Base-by-base conservation (phyloP, 192 early-diverging fungal genomes). In the Backusella westeae region DNA sequence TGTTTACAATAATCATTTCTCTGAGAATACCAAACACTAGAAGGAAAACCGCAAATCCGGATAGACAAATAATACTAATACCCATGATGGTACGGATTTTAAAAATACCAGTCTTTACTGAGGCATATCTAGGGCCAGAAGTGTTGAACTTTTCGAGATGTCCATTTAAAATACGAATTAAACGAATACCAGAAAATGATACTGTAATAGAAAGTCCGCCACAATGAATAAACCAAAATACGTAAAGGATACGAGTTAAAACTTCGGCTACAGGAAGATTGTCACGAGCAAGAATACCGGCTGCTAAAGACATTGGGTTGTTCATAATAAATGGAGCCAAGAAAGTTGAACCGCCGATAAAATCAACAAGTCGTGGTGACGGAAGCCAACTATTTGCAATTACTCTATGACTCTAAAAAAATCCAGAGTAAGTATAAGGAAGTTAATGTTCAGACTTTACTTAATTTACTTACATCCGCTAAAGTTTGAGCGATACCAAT, bases 151-250 rank as follows among this genome's bases (percentile, higher is more conserved):
- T 76, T 12, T 49, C 66, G 1, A 80, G 19, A 59, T 80, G 75
- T 5, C 21, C 53, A 7, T 67, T 73, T 34, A 80, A 59, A 23
- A 80, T 59, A 29, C 23, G 21, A 17, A 76, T 68, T 6, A 80
- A 63, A 3, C 79, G 75, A 34, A 21, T 26, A 26, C 79, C 79
- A 63, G 75, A 63, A 17, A 65, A 73, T 9, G 67, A 34, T 0
- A 80, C 79, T 10, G 79, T 32, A 34, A 67, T 21, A 23, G 65
- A 49, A 5, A 80, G 32, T 49, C 32, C 26, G 2, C 52, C 49
- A 35, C 75, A 76, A 69, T 80, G 75, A 34, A 80, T 23, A 29
- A 80, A 80, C 79, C 79, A 80, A 34, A 80, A 68, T n/a, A 72
- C 52, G 29, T 80, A 80, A 34, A 80, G 49, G 4, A 76, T 12